Evolutionary conservation across 1,284 basidiomycete species (phyloP).

Genomic region (Thelephora terrestris): DNA sequence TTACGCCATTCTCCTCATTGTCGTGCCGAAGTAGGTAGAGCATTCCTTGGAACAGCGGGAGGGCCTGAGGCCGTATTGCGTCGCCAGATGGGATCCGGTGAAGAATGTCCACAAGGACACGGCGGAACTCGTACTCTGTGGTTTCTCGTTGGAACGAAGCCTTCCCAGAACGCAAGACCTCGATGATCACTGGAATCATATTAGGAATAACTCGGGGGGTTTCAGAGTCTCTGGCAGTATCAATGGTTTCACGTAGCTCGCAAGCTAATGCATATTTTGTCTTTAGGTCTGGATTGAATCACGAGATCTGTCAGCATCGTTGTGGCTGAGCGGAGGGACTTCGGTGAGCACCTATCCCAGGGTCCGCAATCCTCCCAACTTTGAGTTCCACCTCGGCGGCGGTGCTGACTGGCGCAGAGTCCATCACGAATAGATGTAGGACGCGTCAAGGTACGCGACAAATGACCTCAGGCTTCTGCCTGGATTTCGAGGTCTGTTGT

Average conservation of each 20-base stretch:
- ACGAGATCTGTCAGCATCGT: slow-evolving; percentile 2
- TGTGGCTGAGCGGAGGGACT: slow-evolving; percentile 2
- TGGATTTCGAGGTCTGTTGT: not conserved
- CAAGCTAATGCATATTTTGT: slow-evolving; percentile 61
- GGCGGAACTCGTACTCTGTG: slow-evolving; percentile 79
- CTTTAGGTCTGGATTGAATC: slow-evolving; percentile 43
- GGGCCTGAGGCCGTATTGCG: slow-evolving; percentile 60
- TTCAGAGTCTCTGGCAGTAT: slow-evolving; percentile 76
- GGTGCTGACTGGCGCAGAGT: slow-evolving; percentile 33
- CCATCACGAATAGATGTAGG: slow-evolving; percentile 23
- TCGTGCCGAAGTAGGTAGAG: slow-evolving; percentile 80
- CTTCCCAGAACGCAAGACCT: slow-evolving; percentile 71
- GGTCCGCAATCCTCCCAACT: slow-evolving; percentile 64
- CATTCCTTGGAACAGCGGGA: slow-evolving; percentile 67
- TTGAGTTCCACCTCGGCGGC: slow-evolving; percentile 58
- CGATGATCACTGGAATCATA: slow-evolving; percentile 73
- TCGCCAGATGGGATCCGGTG: slow-evolving; percentile 86
- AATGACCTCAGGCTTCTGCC: not conserved
- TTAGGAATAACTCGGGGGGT: slow-evolving; percentile 62
- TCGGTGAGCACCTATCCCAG: slow-evolving; percentile 44
- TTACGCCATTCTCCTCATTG: slow-evolving; percentile 93
- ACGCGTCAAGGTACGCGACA: slow-evolving; percentile 1
- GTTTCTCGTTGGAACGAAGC: slow-evolving; percentile 72
- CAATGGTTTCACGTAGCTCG: slow-evolving; percentile 83
- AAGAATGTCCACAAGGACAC: slow-evolving; percentile 78